These are phyloP conservation scores for Monosporascus sp. DNA, from an alignment of 2,329 filamentous ascomycete species.

Conservation along the genomic window DNA sequence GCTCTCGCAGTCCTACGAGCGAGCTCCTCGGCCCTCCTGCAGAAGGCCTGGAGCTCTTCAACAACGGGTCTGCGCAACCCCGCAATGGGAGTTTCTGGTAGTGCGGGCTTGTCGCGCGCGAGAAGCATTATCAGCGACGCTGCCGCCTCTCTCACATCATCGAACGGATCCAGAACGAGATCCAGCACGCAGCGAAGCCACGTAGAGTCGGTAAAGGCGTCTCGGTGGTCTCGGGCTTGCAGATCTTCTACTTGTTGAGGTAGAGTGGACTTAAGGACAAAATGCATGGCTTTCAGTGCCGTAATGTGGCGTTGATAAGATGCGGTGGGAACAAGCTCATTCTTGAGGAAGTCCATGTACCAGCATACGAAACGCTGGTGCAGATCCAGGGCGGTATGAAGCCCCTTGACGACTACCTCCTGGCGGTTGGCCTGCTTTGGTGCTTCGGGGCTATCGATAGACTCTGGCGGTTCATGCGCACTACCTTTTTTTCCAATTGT, in stretches of 20 bases:
- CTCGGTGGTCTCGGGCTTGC: slow-evolving; percentile 34
- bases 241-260: slow-evolving; percentile 38
- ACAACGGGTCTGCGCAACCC: slow-evolving; percentile 13
- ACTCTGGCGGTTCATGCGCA: not conserved
- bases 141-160: slow-evolving; percentile 71
- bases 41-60: slow-evolving; percentile 40
- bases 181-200: slow-evolving; percentile 67
- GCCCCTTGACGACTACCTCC: slow-evolving; percentile 7
- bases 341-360: slow-evolving; percentile 67
- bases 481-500: not conserved
- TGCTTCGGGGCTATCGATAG: slow-evolving; percentile 2
- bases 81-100: slow-evolving; percentile 7
- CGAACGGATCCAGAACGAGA: slow-evolving; percentile 82
- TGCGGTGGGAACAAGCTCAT: slow-evolving; percentile 71
- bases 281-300: slow-evolving; percentile 63
- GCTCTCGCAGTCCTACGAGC: slow-evolving; percentile 73
- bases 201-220: slow-evolving; percentile 36
- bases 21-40: slow-evolving; percentile 47
- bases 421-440: slow-evolving; percentile 5
- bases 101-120: slow-evolving; percentile 29
- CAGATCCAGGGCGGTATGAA: slow-evolving; percentile 36
- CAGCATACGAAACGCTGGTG: slow-evolving; percentile 65
- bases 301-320: slow-evolving; percentile 89
- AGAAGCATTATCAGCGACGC: slow-evolving; percentile 48
- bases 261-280: slow-evolving; percentile 54